Evolutionary conservation across 2,329 filamentous ascomycete species (phyloP), one percentile per base, ranked within the genome.

Genomic region (Lasiodiplodia hormozganensis): DNA sequence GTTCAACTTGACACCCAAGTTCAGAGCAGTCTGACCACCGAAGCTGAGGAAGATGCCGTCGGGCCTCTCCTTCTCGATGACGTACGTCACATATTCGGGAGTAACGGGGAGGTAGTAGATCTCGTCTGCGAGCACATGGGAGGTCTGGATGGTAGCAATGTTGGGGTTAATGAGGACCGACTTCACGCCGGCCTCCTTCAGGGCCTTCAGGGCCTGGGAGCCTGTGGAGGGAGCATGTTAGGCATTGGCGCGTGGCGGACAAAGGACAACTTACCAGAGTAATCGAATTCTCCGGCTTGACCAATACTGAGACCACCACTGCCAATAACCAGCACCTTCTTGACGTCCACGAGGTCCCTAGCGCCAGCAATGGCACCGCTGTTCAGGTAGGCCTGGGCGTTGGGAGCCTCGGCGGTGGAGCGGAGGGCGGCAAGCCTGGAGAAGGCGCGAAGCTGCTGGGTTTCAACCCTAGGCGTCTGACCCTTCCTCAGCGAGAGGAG

Each of bases 21-120:
- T 98, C 78, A 99, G 88, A 74, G 92, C 96, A 43, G 96, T 99
- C 86, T 99, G 96, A 65, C 96, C 96, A 83, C 96, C 96, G 76
- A 98, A 99, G 64, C 94, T 96, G 75, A 98, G 88, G 84, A 98
- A 96, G 80, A 99, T 97, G 76, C 95, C 96, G 85, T 99, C 96
- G 52, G 96, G 96, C 79, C 90, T 89, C 84, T 98, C 96, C 77
- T 92, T 91, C 85, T 98, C 94, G 79, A 99, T 98, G 71, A 99
- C 95, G 82, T 98, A 95, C 76, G 92, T 92, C 78, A 97, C 94
- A 83, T 98, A 99, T 87, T 98, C 95, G 72, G 95, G 92, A 21
- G 96, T 99, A 76, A 99, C 94, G 68, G 96, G 96, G 47, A 98
- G 90, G 83, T 97, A 98, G 87, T 98, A 98, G 77, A 98, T 92